Conservation (phyloP, 2,329 filamentous ascomycete species). For the Orbilia quercus region DNA sequence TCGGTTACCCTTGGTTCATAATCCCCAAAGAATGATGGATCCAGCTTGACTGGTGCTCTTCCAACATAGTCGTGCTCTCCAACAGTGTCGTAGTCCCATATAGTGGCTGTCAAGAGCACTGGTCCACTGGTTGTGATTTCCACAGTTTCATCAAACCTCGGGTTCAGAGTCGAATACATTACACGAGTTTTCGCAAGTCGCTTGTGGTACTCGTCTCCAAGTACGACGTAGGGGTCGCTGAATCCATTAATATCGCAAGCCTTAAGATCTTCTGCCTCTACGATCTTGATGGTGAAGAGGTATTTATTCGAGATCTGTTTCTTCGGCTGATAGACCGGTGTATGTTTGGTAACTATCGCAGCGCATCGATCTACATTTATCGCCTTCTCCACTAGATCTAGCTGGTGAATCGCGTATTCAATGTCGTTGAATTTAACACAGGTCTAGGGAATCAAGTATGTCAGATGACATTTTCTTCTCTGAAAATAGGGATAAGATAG, state of each 20-base stretch:
- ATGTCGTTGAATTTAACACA: constrained; percentile 98
- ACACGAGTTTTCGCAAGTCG: constrained; percentile 93
- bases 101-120: constrained; percentile 92
- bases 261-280: constrained; percentile 96
- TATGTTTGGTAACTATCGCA: constrained; percentile 78
- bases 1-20: constrained; percentile 76
- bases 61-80: constrained; percentile 98
- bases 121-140: constrained; percentile 93
- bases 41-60: constrained; percentile 95
- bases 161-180: constrained; percentile 88
- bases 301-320: constrained; percentile 82
- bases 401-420: constrained; percentile 89
- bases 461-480: constrained; percentile 61
- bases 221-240: constrained; percentile 95
- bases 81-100: constrained; percentile 98
- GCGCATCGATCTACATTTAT: constrained; percentile 94
- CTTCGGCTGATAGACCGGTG: constrained; percentile 75
- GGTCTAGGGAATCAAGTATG: constrained; percentile 69
- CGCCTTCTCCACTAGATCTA: constrained; percentile 87
- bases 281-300: constrained; percentile 98
- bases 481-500: constrained; percentile 12
- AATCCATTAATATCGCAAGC: constrained; percentile 95
- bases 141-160: constrained; percentile 95
- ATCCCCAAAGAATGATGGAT: constrained; percentile 95
- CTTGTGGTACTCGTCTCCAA: constrained; percentile 98